phyloP scores from a whole-genome alignment of 2,329 filamentous ascomycete species.

The Botryotinia narcissicola region DNA sequence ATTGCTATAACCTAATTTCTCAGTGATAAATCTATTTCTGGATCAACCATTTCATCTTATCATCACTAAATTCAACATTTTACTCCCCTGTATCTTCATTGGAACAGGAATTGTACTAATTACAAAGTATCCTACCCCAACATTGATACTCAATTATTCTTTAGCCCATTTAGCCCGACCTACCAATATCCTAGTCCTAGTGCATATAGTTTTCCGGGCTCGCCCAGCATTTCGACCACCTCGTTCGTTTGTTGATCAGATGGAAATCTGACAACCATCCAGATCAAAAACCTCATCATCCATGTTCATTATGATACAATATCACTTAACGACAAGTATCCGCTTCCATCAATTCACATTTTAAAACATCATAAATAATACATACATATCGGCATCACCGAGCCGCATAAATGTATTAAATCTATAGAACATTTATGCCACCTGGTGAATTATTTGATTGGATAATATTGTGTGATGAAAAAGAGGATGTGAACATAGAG shows the following conservation, averaged over 20 bases:
- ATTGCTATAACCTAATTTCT: neutral
- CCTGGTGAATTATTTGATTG: neutral
- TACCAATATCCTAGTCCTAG: neutral
- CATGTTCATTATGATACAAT: constrained; percentile 5
- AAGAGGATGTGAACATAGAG: neutral
- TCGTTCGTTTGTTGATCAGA: neutral
- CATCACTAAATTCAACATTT: neutral
- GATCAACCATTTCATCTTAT: neutral
- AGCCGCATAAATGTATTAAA: constrained; percentile 3
- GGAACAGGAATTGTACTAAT: neutral
- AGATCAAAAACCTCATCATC: neutral
- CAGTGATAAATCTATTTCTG: neutral
- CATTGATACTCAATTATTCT: neutral
- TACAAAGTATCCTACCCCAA: neutral
- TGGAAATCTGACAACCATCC: neutral
- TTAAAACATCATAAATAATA: neutral
- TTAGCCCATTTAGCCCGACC: neutral
- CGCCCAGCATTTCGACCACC: neutral
- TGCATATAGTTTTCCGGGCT: neutral
- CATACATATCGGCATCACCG: constrained; percentile 11
- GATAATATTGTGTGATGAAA: neutral
- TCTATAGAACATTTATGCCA: neutral
- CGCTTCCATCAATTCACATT: neutral
- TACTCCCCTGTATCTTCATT: neutral
- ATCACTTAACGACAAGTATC: neutral